Percentiles rank a stretch among this genome's conserved stretches.
These are phyloP conservation scores for Tetramitus jugosus DNA, from an alignment of 208 protist species.

Conservation along the genomic window DNA sequence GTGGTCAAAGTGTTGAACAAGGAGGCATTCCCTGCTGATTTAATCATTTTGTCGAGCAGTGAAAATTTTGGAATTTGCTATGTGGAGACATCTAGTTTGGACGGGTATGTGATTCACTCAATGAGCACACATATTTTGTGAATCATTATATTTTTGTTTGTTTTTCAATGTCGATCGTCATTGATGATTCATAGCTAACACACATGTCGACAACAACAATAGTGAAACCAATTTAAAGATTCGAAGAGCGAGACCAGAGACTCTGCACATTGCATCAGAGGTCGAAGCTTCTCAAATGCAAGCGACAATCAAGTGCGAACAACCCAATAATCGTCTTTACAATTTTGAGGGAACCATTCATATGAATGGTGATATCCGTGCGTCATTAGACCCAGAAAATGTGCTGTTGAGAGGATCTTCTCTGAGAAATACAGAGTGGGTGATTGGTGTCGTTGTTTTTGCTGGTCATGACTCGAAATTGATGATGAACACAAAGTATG, in stretches of 20 bases:
- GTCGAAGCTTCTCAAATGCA: background rate
- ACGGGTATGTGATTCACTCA: background rate
- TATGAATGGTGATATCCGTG: background rate
- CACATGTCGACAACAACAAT: background rate
- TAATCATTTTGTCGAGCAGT: conserved; percentile 15
- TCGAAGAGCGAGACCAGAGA: background rate
- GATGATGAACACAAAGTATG: conserved; percentile 45
- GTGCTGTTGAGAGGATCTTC: conserved; percentile 29
- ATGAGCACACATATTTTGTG: background rate
- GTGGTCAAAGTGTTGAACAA: conserved; percentile 7
- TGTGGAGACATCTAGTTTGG: conserved; percentile 21
- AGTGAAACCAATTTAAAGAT: conserved; percentile 22
- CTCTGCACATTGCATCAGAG: background rate
- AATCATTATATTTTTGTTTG: background rate
- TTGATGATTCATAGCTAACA: conserved; percentile 4
- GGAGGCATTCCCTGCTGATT: conserved; percentile 18
- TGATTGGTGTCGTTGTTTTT: conserved; percentile 37
- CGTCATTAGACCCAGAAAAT: conserved; percentile 24
- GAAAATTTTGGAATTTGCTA: conserved; percentile 9
- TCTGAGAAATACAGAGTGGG: conserved; percentile 25
- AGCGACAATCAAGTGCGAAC: conserved; percentile 24
- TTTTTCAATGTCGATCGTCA: background rate
- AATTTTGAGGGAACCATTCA: conserved; percentile 26
- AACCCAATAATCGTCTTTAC: conserved; percentile 29
- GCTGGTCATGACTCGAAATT: conserved; percentile 49